Conservation (phyloP, 1,284 basidiomycete species). For the Cryptococcus sp. region DNA sequence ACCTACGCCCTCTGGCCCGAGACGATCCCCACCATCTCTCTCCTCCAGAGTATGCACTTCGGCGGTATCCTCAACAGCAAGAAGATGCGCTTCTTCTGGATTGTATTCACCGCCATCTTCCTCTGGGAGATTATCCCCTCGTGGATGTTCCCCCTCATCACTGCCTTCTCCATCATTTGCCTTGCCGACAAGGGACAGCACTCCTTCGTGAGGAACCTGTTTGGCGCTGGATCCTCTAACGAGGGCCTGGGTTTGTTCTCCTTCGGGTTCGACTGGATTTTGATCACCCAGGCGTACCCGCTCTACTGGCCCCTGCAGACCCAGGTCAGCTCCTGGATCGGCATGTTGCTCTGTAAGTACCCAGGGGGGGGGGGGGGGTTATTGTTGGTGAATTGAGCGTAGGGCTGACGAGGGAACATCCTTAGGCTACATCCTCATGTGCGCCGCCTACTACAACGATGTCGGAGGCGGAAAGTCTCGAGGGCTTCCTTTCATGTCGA, state of each 20-base stretch:
- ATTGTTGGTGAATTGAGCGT: background rate
- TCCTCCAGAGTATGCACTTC: constrained; percentile 59
- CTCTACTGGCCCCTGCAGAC: constrained; percentile 57
- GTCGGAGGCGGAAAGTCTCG: constrained; percentile 32
- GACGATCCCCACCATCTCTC: constrained; percentile 51
- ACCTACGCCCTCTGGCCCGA: constrained; percentile 54
- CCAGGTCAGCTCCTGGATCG: constrained; percentile 52
- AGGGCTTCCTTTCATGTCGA: constrained; percentile 56
- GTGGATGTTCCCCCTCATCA: constrained; percentile 46
- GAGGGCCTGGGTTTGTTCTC: constrained; percentile 57
- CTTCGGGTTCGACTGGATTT: constrained; percentile 61
- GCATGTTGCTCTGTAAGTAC: constrained; percentile 47
- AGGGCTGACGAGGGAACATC: background rate
- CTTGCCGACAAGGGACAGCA: constrained; percentile 56
- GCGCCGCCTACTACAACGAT: constrained; percentile 55
- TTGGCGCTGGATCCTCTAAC: constrained; percentile 58
- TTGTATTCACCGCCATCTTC: constrained; percentile 57
- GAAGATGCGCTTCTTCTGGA: constrained; percentile 58
- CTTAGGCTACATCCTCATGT: constrained; percentile 11
- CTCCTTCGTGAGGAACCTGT: constrained; percentile 59
- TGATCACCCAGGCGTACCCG: constrained; percentile 56
- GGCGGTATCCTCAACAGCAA: constrained; percentile 55
- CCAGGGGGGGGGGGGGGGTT: too few relatives aligned
- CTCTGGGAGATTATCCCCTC: constrained; percentile 47
- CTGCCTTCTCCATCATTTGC: constrained; percentile 59